Evolutionary conservation across 2,329 filamentous ascomycete genomes (phyloP).

Genomic region (Scortechinia acanthostroma): DNA sequence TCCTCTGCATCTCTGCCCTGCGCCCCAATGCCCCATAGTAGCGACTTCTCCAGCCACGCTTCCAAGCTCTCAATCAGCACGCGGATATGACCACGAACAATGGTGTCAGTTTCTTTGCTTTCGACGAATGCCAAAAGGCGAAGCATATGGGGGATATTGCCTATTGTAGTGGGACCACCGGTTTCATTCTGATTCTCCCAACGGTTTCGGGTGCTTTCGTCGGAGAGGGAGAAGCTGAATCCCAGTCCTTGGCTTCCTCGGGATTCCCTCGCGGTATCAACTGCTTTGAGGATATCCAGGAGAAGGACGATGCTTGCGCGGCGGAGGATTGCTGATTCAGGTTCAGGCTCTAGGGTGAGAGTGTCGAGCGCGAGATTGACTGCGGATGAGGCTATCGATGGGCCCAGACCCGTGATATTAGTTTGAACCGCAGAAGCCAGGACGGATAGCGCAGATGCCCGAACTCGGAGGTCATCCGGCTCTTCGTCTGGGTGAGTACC

Average conservation of each 20-base stretch:
- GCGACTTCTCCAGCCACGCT: conserved; percentile 28
- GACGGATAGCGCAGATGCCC: conserved; percentile 31
- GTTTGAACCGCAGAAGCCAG: conserved; percentile 27
- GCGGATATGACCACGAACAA: conserved; percentile 27
- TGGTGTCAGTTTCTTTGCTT: conserved; percentile 21
- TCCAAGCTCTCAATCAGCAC: conserved; percentile 28
- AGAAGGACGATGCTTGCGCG: conserved; percentile 27
- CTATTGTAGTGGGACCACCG: background rate
- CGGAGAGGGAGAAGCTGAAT: conserved; percentile 24
- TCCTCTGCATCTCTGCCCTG: conserved; percentile 4
- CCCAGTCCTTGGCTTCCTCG: conserved; percentile 15
- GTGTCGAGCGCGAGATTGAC: conserved; percentile 27
- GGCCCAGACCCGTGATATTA: conserved; percentile 25
- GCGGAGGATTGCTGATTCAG: conserved; percentile 27
- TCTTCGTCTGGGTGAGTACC: conserved; percentile 22
- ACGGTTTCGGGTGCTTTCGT: conserved; percentile 9
- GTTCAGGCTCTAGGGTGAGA: conserved; percentile 20
- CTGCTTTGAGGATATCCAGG: conserved; percentile 26
- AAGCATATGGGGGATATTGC: conserved; percentile 13
- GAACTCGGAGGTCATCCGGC: conserved; percentile 29
- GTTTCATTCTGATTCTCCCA: conserved; percentile 1
- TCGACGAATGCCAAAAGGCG: conserved; percentile 24
- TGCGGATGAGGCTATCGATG: conserved; percentile 19
- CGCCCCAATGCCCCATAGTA: conserved; percentile 22
- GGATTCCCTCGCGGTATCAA: conserved; percentile 21